Evolutionary conservation across 108 stramenopile species (phyloP).

Genomic region (Cylindrotheca closterium): DNA sequence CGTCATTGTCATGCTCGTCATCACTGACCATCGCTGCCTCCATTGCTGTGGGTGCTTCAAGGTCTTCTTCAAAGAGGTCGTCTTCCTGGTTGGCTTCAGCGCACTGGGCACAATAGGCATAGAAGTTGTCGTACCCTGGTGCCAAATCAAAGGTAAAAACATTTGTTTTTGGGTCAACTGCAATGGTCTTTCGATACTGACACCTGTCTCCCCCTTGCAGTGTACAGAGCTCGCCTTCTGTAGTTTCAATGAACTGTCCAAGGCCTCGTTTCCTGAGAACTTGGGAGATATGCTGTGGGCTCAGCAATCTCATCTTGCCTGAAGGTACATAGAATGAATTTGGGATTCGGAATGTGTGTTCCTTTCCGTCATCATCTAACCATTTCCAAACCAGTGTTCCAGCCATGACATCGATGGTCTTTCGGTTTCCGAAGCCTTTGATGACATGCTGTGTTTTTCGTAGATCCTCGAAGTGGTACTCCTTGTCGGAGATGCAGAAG

Average conservation of each 20-base stretch:
- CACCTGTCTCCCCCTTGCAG: slow-evolving; percentile 1
- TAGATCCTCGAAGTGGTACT: too few species aligned
- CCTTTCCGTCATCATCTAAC: too few species aligned
- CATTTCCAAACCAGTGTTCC: not conserved
- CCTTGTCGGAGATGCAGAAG: too few species aligned
- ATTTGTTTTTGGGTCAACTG: not conserved
- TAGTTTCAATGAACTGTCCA: not conserved
- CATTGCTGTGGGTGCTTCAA: too few species aligned
- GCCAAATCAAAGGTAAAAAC: slow-evolving; percentile 1
- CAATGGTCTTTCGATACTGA: not conserved
- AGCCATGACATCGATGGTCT: too few species aligned
- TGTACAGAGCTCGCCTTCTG: not conserved
- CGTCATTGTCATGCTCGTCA: too few species aligned
- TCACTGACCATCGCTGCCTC: too few species aligned
- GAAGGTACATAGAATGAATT: slow-evolving; percentile 36
- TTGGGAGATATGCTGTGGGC: slow-evolving; percentile 39
- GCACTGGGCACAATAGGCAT: slow-evolving; percentile 1
- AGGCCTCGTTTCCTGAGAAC: not conserved
- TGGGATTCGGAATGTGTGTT: slow-evolving; percentile 27
- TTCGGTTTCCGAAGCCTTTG: slow-evolving; percentile 15
- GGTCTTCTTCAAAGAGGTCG: not conserved
- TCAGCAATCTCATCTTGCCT: slow-evolving; percentile 20
- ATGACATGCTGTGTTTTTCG: too few species aligned
- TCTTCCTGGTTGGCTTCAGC: not conserved
- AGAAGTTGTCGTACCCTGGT: slow-evolving; percentile 1